Percentiles rank a stretch among this genome's conserved stretches.
Conservation (phyloP, 306 rosid genomes). For the Crataegus laevigata region DNA sequence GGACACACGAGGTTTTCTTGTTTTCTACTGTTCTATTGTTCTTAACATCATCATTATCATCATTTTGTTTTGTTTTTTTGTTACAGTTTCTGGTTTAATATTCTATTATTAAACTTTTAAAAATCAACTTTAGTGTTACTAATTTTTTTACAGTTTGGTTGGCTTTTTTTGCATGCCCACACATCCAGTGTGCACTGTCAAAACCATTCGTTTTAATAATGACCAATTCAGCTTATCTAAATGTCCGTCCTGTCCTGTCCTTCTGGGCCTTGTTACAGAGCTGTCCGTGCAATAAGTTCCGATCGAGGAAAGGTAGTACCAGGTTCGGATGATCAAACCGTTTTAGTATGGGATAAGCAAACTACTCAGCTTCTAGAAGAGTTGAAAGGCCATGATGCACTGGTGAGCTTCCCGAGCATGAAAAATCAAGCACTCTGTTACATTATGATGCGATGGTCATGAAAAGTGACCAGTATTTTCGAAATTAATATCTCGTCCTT, state of each 20-base stretch:
- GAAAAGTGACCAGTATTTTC: neutral
- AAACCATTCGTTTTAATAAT: neutral
- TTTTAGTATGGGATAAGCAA: slow-evolving; percentile 96
- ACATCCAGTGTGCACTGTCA: neutral
- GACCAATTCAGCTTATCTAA: neutral
- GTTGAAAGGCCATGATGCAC: slow-evolving; percentile 95
- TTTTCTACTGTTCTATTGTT: neutral
- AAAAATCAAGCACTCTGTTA: neutral
- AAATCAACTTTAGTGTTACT: neutral
- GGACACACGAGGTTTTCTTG: slow-evolving; percentile 75
- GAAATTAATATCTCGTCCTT: neutral
- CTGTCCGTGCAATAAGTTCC: slow-evolving; percentile 89
- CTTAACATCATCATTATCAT: neutral
- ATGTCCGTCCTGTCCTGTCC: slow-evolving; percentile 5
- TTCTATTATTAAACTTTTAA: neutral
- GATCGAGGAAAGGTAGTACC: slow-evolving; percentile 91
- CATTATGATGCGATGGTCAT: neutral
- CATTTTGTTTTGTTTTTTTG: neutral
- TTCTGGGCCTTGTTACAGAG: slow-evolving; percentile 44
- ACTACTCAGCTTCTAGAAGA: slow-evolving; percentile 96
- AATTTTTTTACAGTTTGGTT: neutral
- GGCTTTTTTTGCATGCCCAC: neutral
- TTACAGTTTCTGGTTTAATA: neutral
- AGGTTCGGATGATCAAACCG: slow-evolving; percentile 91
- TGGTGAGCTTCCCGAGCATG: slow-evolving; percentile 35